Base-by-base conservation (phyloP, 148 eudicot genomes). In the Agrostemma githago region DNA sequence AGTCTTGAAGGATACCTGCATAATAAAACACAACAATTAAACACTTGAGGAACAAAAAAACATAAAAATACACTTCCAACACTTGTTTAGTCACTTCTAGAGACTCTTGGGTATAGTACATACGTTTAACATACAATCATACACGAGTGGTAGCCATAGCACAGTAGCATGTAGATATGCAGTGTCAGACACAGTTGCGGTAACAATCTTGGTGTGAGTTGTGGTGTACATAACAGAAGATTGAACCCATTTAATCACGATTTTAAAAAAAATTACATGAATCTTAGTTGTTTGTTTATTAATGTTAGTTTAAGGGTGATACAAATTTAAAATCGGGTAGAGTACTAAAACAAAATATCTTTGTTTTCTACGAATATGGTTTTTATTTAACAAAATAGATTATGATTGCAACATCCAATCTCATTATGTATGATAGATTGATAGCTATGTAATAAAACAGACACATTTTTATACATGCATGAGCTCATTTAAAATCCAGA, bases 1-100 rank as follows among this genome's bases (percentile, higher is more conserved):
- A 20, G 82, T 80, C 82, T 80, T 80, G 54, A 80, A 80, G 34
- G 82, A 79, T 46, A 80, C 82, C 82, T 80, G 19, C 65, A 44
- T 57, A 15, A 19, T 34, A 16, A 41, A 58, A 46, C 20, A 75
- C 48, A 64, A 57, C 20, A 51, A 46, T 51, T 11, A n/a, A 17
- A 48, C 6, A 19, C 60, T 20, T 8, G 21, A 38, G 68, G 17
- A 21, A 44, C 58, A 51, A 75, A 37, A 16, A 48, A 5, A 42
- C 20, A 0, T 5, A 58, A 4, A 1, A 69, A 44, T 26, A 44
- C 10, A 20, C 38, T 48, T 69, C 4, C 21, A 54, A 0, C 6
- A 53, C 17, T 6, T 1, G 15, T 15, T 20, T 10, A 26, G 51
- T 46, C 38, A 72, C 65, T 20, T 62, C 11, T 62, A 9, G 34